Evolutionary conservation across 192 early-diverging fungal species (phyloP), one percentile per base, ranked within the genome.

Genomic region (Phycomyces nitens): DNA sequence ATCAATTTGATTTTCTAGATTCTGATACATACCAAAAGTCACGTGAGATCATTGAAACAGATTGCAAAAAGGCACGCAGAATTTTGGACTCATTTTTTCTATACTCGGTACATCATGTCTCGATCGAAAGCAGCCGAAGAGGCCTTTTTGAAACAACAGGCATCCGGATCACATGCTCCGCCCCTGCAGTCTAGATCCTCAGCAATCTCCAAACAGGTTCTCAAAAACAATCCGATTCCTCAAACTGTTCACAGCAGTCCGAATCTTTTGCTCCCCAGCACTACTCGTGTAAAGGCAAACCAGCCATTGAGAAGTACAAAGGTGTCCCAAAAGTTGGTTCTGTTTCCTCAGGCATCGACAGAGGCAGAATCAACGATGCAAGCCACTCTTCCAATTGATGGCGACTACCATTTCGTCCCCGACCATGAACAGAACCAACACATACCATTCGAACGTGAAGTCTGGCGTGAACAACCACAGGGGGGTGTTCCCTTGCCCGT

Each of bases 251-350:
- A 39, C 38, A 18, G 44, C 52, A 57, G 51, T 23, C 47, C 47
- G 15, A 21, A 53, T 41, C n/a, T 56, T 20, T 18, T n/a, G 63
- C 5, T 59, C 68, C 18, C 53, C 27, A 38, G 62, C 66, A 20
- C 69, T 60, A 27, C 26, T n/a, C 29, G 43, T 20, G 68, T 62
- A 63, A 81, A 73, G 42, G 72, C 66, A 70, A 84, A 71, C 58
- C 78, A 82, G 18, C 90, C 89, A 20, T 80, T 87, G 43, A 79
- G 94, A 60, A 96, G 90, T 14, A 92, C 92, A 51, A 96, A 96
- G 68, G 86, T 86, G 24, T 91, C 92, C 10, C 91, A 94, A 72
- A 96, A 94, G 79, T 79, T 96, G 10, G 89, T 92, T 7, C 77
- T 96, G 24, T 80, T 96, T 26, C 94, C 94, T 11, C 68, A 69